These are phyloP conservation scores for Yamadazyma siamensis DNA, from an alignment of 1,139 yeast genomes.

Conservation along the genomic window DNA sequence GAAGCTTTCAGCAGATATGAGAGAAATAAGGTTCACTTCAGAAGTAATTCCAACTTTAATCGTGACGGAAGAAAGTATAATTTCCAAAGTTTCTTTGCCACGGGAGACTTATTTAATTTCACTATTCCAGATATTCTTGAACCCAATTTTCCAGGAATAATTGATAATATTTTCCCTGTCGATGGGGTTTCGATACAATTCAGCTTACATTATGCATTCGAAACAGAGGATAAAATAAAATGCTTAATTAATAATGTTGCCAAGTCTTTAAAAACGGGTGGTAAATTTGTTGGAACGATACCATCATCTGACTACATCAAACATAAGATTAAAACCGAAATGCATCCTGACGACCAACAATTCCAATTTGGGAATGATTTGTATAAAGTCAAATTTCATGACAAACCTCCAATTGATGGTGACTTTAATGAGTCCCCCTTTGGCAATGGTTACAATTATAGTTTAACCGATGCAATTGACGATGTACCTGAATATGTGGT, in stretches of 20 bases:
- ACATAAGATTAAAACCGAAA: constrained; percentile 50
- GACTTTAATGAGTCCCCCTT: constrained; percentile 63
- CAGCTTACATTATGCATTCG: constrained; percentile 92
- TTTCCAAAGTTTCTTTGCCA: constrained; percentile 78
- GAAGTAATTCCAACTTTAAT: constrained; percentile 28
- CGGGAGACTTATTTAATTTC: constrained; percentile 85
- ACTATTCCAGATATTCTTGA: constrained; percentile 70
- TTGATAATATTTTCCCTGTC: constrained; percentile 73
- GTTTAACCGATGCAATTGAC: constrained; percentile 88
- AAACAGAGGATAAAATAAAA: constrained; percentile 75
- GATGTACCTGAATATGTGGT: constrained; percentile 98
- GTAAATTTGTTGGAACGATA: constrained; percentile 86
- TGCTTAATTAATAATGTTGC: constrained; percentile 72
- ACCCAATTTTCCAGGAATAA: constrained; percentile 48
- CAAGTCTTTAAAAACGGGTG: constrained; percentile 73
- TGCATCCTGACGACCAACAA: constrained; percentile 44
- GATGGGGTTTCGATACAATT: constrained; percentile 89
- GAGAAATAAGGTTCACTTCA: constrained; percentile 26
- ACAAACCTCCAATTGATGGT: constrained; percentile 71
- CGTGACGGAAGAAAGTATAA: constrained; percentile 47
- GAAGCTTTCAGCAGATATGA: constrained; percentile 80
- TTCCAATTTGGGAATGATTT: constrained; percentile 78
- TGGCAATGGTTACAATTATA: constrained; percentile 82
- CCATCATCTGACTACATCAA: constrained; percentile 87
- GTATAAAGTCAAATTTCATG: constrained; percentile 75